Evolutionary conservation across 441 rosid species (phyloP).

Genomic region (Adansonia gregorii): DNA sequence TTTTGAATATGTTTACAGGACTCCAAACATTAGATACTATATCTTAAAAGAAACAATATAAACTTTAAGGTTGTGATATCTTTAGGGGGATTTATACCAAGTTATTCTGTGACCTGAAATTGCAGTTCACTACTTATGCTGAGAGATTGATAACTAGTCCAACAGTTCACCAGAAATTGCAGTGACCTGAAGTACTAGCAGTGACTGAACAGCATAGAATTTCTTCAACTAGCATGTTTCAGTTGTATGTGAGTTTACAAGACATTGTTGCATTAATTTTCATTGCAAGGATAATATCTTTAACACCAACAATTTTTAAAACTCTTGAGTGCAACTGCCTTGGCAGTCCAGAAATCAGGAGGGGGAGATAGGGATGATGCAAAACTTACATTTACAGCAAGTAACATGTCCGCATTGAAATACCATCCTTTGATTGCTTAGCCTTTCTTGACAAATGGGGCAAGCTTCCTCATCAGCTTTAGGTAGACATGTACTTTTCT

Average conservation of each 20-base stretch:
- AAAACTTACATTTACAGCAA: constrained; percentile 87
- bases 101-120: not conserved
- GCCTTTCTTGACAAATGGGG: constrained; percentile 87
- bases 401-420: constrained; percentile 92
- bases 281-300: not conserved
- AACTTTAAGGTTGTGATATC: not conserved
- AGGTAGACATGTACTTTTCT: constrained; percentile 39
- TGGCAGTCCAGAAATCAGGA: constrained; percentile 24
- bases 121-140: not conserved
- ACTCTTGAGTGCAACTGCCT: constrained; percentile 21
- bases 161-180: not conserved
- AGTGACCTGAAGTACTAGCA: not conserved
- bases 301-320: not conserved
- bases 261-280: not conserved
- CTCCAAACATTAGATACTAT: not conserved
- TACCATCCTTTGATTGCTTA: constrained; percentile 87
- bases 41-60: constrained; percentile 4
- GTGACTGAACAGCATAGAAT: not conserved
- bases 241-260: not conserved
- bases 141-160: not conserved
- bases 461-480: constrained; percentile 72
- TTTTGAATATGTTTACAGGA: not conserved
- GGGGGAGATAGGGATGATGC: constrained; percentile 11
- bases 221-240: constrained; percentile 10
- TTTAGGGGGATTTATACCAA: constrained; percentile 6